These are phyloP conservation scores for Labyrinthula sp. DNA, from an alignment of 352 stramenopile genomes.

Conservation along the genomic window DNA sequence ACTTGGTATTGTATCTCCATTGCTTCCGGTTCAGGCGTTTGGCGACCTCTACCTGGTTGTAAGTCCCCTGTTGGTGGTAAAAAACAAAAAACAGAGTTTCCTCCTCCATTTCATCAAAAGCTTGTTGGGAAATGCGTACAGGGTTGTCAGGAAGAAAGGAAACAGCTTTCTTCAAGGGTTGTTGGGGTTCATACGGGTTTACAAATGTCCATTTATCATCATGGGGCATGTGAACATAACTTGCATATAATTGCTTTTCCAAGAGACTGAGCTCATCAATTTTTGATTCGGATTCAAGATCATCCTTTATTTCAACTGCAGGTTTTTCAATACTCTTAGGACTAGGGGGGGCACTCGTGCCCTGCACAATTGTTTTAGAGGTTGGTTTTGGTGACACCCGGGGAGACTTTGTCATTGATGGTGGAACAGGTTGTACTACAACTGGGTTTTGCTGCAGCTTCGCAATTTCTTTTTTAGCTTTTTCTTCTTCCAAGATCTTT, in stretches of 20 bases:
- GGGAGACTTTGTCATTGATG: too few relatives aligned
- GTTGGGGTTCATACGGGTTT: background rate
- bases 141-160: conserved; percentile 30
- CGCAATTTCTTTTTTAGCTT: too few relatives aligned
- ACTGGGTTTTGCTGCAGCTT: too few relatives aligned
- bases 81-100: conserved; percentile 99
- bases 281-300: too few relatives aligned
- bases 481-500: too few relatives aligned
- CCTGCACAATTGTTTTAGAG: too few relatives aligned
- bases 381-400: too few relatives aligned
- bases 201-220: background rate
- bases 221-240: background rate
- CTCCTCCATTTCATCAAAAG: conserved; percentile 87
- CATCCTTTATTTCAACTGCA: too few relatives aligned
- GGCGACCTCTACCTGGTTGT: conserved; percentile 93
- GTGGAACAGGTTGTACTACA: too few relatives aligned
- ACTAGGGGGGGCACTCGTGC: too few relatives aligned
- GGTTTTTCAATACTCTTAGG: too few relatives aligned
- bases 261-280: conserved; percentile 1
- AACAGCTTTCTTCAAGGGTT: background rate
- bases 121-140: conserved; percentile 66
- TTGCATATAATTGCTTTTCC: background rate
- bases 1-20: conserved; percentile 99
- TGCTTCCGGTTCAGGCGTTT: conserved; percentile 89
- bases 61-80: conserved; percentile 95